Evolutionary conservation across 108 stramenopile genomes (phyloP).

Genomic region (Skeletonema menzelii): DNA sequence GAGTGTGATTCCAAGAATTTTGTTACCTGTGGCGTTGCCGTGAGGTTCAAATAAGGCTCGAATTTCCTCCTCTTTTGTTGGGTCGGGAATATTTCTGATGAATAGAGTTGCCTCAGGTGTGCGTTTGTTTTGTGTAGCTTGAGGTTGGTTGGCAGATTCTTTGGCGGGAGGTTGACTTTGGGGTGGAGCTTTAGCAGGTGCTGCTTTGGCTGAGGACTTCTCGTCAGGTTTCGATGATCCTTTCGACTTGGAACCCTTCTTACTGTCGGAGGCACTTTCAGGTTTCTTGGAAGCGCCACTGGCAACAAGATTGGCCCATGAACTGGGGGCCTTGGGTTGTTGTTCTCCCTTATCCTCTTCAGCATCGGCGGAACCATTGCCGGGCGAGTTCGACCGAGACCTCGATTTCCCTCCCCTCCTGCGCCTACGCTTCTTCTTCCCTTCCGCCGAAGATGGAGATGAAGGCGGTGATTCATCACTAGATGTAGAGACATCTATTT

Average conservation of each 20-base stretch:
- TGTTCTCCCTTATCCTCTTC: constrained; percentile 24
- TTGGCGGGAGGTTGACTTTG: constrained; percentile 21
- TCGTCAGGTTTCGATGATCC: constrained; percentile 15
- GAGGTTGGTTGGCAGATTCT: constrained; percentile 11
- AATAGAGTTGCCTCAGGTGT: constrained; percentile 84
- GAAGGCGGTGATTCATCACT: constrained; percentile 10
- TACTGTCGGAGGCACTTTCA: constrained; percentile 16
- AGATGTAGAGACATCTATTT: constrained; percentile 26
- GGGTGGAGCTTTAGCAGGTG: constrained; percentile 32
- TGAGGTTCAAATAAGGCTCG: constrained; percentile 76
- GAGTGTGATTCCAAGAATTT: constrained; percentile 75
- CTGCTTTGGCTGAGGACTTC: constrained; percentile 5
- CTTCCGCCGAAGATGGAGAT: constrained; percentile 27
- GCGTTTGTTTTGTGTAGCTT: constrained; percentile 38
- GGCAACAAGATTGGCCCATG: constrained; percentile 86
- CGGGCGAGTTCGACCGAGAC: constrained; percentile 42
- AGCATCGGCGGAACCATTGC: background rate
- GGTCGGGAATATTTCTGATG: constrained; percentile 77
- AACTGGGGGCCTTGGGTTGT: constrained; percentile 63
- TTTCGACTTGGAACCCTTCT: constrained; percentile 11
- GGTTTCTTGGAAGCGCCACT: constrained; percentile 47
- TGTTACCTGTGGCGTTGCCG: constrained; percentile 52
- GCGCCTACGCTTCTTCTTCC: constrained; percentile 26
- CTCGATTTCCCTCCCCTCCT: constrained; percentile 44
- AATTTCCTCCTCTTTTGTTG: constrained; percentile 73